Evolutionary conservation across 208 protist genomes (phyloP).

Genomic region (Tritrichomonas foetus): DNA sequence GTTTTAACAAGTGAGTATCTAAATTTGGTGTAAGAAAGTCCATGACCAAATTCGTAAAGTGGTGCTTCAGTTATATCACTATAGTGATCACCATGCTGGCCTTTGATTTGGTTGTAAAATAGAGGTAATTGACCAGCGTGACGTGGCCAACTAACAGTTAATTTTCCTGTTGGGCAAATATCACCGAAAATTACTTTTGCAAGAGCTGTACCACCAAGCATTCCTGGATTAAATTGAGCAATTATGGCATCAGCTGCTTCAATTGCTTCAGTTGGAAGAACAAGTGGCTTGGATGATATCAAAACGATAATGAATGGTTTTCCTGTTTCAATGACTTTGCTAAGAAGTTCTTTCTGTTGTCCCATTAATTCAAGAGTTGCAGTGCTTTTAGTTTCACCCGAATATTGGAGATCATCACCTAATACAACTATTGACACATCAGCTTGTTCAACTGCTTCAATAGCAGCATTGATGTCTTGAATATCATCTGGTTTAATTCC

Average conservation of each 20-base stretch:
- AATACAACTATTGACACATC: background rate
- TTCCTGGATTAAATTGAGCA: constrained; percentile 52
- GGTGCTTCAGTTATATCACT: constrained; percentile 22
- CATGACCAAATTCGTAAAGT: constrained; percentile 53
- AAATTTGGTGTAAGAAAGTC: constrained; percentile 55
- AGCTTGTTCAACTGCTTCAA: background rate
- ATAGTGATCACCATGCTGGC: constrained; percentile 35
- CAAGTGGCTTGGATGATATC: constrained; percentile 51
- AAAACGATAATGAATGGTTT: constrained; percentile 51
- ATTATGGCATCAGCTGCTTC: constrained; percentile 46
- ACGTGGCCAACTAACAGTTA: constrained; percentile 53
- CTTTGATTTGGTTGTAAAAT: background rate
- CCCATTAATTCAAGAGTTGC: background rate
- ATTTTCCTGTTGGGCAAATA: constrained; percentile 48
- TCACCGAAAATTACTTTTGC: constrained; percentile 50
- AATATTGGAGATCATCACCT: background rate
- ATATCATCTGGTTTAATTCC: background rate
- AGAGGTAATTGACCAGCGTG: background rate
- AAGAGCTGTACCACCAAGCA: constrained; percentile 52
- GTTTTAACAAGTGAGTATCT: constrained; percentile 1
- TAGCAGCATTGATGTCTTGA: background rate
- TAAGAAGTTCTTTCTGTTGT: background rate
- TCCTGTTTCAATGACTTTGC: background rate
- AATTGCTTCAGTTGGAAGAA: constrained; percentile 38
- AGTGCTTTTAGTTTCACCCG: background rate